Percentiles rank a stretch among this genome's conserved stretches.
Evolutionary conservation across 2,329 filamentous ascomycete species (phyloP).

Genomic region (Malbranchea zuffiana): DNA sequence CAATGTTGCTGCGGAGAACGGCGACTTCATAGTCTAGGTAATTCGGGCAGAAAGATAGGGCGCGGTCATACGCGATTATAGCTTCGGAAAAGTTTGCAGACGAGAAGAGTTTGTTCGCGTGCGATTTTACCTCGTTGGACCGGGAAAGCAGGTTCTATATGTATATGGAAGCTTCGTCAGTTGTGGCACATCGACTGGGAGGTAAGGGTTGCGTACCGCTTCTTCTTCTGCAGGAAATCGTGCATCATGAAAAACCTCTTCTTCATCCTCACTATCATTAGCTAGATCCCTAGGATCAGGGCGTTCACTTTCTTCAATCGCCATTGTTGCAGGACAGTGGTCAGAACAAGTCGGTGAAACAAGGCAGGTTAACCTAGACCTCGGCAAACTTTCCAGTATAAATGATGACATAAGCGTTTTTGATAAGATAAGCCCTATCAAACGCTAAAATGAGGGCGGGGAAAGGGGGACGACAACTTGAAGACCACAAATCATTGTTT

Average conservation of each 20-base stretch:
- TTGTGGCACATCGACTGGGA: constrained; percentile 3
- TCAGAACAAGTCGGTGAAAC: too few species aligned
- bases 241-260: constrained; percentile 31
- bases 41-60: constrained; percentile 64
- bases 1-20: constrained; percentile 77
- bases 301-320: too few species aligned
- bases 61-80: constrained; percentile 71
- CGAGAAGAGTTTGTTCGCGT: constrained; percentile 71
- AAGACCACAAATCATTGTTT: too few species aligned
- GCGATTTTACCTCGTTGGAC: constrained; percentile 60
- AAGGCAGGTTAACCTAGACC: too few species aligned
- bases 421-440: too few species aligned
- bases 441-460: too few species aligned
- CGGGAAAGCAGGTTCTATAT: constrained; percentile 55
- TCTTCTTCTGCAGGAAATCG: constrained; percentile 39
- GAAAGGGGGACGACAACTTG: too few species aligned
- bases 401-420: too few species aligned
- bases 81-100: constrained; percentile 62
- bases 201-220: constrained; percentile 26
- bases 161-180: constrained; percentile 1
- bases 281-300: background rate
- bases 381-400: too few species aligned
- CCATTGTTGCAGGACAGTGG: too few species aligned
- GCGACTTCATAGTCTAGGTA: constrained; percentile 83
- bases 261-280: constrained; percentile 29